Evolutionary conservation across 768 basidiomycete species (phyloP).

Genomic region (Tricholoma bakamatsutake): DNA sequence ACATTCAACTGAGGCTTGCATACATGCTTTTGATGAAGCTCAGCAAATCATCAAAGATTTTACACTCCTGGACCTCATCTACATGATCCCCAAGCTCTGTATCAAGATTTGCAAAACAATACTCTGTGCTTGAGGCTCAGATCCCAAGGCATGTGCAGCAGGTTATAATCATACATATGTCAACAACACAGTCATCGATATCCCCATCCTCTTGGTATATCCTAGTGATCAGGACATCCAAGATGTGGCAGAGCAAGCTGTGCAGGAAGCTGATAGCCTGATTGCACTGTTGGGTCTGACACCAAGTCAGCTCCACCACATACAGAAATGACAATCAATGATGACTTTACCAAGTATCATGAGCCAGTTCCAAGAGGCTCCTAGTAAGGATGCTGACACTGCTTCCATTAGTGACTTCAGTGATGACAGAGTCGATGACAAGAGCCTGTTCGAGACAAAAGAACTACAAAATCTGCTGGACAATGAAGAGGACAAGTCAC

Average conservation of each 20-base stretch:
- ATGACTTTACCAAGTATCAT: not conserved
- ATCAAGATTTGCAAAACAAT: constrained; percentile 20
- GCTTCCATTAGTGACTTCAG: no score
- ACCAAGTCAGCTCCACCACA: not conserved
- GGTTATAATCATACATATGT: constrained; percentile 15
- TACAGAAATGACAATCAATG: not conserved
- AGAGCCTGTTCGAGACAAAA: not conserved
- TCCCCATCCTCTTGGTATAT: constrained; percentile 13
- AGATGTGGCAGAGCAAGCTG: constrained; percentile 8
- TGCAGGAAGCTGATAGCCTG: constrained; percentile 16
- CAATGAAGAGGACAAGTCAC: not conserved
- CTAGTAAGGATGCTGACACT: not conserved
- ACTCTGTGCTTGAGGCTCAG: constrained; percentile 3
- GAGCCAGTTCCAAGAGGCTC: not conserved
- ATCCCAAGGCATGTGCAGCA: constrained; percentile 16
- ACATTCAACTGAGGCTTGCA: constrained; percentile 22
- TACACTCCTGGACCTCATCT: constrained; percentile 23
- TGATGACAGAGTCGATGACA: not conserved
- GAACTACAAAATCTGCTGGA: not conserved
- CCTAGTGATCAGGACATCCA: constrained; percentile 10
- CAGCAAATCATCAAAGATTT: constrained; percentile 28
- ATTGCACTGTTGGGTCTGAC: constrained; percentile 15
- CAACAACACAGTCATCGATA: constrained; percentile 8
- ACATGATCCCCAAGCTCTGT: constrained; percentile 13
- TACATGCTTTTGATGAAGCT: constrained; percentile 15